Percentiles rank a stretch among this genome's conserved stretches.
Evolutionary conservation across 2,329 filamentous ascomycete genomes (phyloP).

Genomic region (Pseudopithomyces chartarum): DNA sequence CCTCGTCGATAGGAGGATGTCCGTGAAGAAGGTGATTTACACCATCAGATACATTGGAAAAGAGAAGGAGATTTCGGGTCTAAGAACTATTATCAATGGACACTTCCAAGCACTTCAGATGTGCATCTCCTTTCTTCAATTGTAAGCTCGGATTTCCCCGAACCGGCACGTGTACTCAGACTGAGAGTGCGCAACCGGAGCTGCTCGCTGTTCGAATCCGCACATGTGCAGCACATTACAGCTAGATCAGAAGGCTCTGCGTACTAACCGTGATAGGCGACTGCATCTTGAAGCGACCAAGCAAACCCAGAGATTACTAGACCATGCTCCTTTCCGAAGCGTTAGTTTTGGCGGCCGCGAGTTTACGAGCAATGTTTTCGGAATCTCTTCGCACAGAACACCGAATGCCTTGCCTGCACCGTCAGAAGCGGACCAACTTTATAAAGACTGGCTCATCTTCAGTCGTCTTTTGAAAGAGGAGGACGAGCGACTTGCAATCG

Average conservation of each 20-base stretch:
- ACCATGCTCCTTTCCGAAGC: slow-evolving; percentile 27
- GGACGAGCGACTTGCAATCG: slow-evolving; percentile 30
- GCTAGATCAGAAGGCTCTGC: neutral
- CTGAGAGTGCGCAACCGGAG: neutral
- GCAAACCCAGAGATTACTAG: slow-evolving; percentile 21
- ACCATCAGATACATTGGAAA: slow-evolving; percentile 40
- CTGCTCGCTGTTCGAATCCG: neutral
- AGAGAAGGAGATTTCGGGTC: slow-evolving; percentile 38
- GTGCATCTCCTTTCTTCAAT: slow-evolving; percentile 37
- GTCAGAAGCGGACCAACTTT: slow-evolving; percentile 35
- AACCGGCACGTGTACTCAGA: too few relatives aligned
- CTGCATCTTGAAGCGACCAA: slow-evolving; percentile 35
- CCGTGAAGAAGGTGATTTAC: slow-evolving; percentile 33
- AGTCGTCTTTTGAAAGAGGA: slow-evolving; percentile 33
- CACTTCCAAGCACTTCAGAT: slow-evolving; percentile 39
- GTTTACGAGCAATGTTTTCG: slow-evolving; percentile 29
- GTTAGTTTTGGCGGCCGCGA: slow-evolving; percentile 32
- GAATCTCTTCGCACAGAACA: slow-evolving; percentile 17
- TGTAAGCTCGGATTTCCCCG: slow-evolving; percentile 20
- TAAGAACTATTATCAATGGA: slow-evolving; percentile 33
- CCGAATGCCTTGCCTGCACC: slow-evolving; percentile 28
- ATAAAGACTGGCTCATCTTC: slow-evolving; percentile 38
- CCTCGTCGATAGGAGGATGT: slow-evolving; percentile 39
- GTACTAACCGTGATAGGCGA: slow-evolving; percentile 25
- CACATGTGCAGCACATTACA: neutral